Percentiles rank a stretch among this genome's conserved stretches.
These are phyloP conservation scores for Claviceps sp. DNA, from an alignment of 2,329 filamentous ascomycete species.

Conservation along the genomic window DNA sequence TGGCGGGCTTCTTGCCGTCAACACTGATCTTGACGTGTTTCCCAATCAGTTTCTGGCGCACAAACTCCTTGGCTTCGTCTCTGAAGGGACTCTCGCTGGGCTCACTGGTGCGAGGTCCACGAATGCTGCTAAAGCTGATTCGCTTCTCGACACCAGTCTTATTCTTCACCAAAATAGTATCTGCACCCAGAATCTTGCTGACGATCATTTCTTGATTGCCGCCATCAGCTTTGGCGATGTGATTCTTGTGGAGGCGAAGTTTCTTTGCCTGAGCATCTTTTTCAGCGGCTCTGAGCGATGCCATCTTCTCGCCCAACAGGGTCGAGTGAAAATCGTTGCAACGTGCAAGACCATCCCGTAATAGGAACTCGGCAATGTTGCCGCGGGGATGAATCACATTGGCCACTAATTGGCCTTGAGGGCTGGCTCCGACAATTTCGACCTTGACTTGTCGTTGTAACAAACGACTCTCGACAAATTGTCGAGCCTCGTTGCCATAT, in stretches of 20 bases:
- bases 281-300: conserved; percentile 70
- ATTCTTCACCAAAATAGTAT: conserved; percentile 75
- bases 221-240: conserved; percentile 55
- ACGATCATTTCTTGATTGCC: conserved; percentile 70
- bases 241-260: conserved; percentile 68
- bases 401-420: conserved; percentile 84
- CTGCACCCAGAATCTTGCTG: conserved; percentile 72
- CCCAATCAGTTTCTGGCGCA: conserved; percentile 86
- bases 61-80: conserved; percentile 89
- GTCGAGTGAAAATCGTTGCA: conserved; percentile 96
- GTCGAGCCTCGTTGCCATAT: conserved; percentile 75
- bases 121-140: conserved; percentile 82
- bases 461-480: conserved; percentile 74
- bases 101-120: conserved; percentile 82
- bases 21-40: conserved; percentile 86
- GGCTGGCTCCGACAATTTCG: conserved; percentile 72
- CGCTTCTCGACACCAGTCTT: conserved; percentile 80
- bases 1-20: conserved; percentile 81
- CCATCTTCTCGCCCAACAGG: conserved; percentile 81
- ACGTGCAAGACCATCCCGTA: conserved; percentile 77
- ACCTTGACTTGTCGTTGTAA: conserved; percentile 78
- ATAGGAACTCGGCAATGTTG: conserved; percentile 82
- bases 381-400: conserved; percentile 77
- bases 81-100: conserved; percentile 77
- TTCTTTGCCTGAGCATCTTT: conserved; percentile 67